These are phyloP conservation scores for Didymella pinodella DNA, from an alignment of 2,329 filamentous ascomycete genomes.

Conservation along the genomic window DNA sequence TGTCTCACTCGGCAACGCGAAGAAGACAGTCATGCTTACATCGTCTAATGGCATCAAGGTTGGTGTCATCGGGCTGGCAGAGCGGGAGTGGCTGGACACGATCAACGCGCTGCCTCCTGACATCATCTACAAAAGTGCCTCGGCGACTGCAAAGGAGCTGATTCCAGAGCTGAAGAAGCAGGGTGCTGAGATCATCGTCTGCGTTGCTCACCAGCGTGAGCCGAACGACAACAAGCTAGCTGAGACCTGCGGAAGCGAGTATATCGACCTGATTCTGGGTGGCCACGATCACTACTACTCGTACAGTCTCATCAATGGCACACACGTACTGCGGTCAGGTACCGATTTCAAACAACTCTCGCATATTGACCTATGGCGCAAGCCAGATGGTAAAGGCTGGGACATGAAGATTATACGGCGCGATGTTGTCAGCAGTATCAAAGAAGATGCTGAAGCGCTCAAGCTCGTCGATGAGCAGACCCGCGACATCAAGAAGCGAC, in stretches of 20 bases:
- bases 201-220: conserved; percentile 84
- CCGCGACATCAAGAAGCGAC: conserved; percentile 74
- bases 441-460: conserved; percentile 68
- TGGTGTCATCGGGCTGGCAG: conserved; percentile 83
- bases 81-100: conserved; percentile 87
- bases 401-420: conserved; percentile 79
- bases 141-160: conserved; percentile 76
- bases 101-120: conserved; percentile 86
- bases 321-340: conserved; percentile 84
- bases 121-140: conserved; percentile 82
- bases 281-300: conserved; percentile 91
- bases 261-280: conserved; percentile 85
- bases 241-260: conserved; percentile 70
- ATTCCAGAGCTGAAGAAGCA: conserved; percentile 75
- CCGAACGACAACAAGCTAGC: conserved; percentile 90
- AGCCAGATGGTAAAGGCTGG: conserved; percentile 66
- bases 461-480: conserved; percentile 74
- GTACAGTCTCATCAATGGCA: conserved; percentile 78
- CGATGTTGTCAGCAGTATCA: conserved; percentile 74
- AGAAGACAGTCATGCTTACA: conserved; percentile 78
- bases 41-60: conserved; percentile 85
- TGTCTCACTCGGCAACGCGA: conserved; percentile 77
- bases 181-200: conserved; percentile 83
- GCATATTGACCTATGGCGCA: conserved; percentile 79
- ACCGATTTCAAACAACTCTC: conserved; percentile 93